These are phyloP conservation scores for Yueomyces sinensis DNA, from an alignment of 805 yeast genomes.

Conservation along the genomic window DNA sequence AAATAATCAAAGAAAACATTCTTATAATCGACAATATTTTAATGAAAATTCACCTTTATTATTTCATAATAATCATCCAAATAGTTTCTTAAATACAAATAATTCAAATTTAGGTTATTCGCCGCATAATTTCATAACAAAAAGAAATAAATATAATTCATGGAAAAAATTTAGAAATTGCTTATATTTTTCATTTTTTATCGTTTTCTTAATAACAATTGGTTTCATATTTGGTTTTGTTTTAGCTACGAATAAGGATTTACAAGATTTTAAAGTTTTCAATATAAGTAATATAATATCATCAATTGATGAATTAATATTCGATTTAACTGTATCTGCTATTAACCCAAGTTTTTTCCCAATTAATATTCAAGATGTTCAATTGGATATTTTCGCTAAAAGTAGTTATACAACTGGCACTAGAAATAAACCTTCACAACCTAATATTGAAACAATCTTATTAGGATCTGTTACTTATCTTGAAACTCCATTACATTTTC, in stretches of 20 bases:
- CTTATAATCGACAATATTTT: neutral
- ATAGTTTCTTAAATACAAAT: neutral
- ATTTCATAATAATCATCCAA: neutral
- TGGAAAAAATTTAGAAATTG: constrained; percentile 24
- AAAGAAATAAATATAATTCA: constrained; percentile 15
- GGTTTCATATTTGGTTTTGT: constrained; percentile 79
- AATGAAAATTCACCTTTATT: constrained; percentile 14
- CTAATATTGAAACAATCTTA: constrained; percentile 48
- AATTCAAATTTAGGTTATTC: constrained; percentile 20
- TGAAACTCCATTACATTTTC: constrained; percentile 62
- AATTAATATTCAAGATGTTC: constrained; percentile 48
- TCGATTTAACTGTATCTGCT: constrained; percentile 66
- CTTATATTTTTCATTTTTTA: constrained; percentile 24
- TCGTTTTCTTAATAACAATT: constrained; percentile 39
- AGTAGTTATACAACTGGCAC: constrained; percentile 34
- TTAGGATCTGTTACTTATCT: constrained; percentile 55
- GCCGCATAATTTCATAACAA: constrained; percentile 35
- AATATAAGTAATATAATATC: constrained; percentile 61
- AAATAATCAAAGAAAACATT: neutral
- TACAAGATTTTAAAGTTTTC: constrained; percentile 49
- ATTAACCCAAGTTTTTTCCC: constrained; percentile 79
- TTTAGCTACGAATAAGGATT: constrained; percentile 75
- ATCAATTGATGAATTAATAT: constrained; percentile 72
- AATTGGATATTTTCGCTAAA: constrained; percentile 76
- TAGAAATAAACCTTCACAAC: constrained; percentile 8